Percentiles rank a stretch among this genome's conserved stretches.
These are phyloP conservation scores for Micractinium conductrix DNA, from an alignment of 139 green algal species.

Conservation along the genomic window DNA sequence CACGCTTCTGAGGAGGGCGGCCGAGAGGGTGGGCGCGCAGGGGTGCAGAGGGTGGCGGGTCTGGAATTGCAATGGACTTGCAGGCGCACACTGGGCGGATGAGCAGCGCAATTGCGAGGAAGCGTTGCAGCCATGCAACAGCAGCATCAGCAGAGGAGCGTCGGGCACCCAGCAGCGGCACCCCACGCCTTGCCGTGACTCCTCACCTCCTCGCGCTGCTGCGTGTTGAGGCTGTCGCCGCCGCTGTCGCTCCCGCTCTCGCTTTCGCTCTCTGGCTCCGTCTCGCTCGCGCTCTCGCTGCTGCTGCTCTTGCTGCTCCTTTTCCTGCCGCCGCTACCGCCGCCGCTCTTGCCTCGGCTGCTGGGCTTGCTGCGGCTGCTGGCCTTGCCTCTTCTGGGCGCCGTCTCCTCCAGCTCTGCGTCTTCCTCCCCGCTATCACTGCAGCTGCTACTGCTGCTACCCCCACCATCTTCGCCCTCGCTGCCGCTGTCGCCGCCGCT, in stretches of 20 bases:
- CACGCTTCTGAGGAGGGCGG: not conserved
- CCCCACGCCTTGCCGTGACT: not conserved
- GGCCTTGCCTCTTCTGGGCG: not conserved
- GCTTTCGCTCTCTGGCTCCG: too few species aligned
- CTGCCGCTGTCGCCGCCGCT: not conserved
- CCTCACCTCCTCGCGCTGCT: slow-evolving; percentile 9
- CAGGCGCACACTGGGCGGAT: too few species aligned
- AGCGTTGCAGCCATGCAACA: too few species aligned
- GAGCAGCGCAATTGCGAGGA: too few species aligned
- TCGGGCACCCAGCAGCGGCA: too few species aligned
- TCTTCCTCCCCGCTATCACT: not conserved
- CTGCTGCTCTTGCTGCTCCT: too few species aligned
- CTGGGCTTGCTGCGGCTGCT: not conserved
- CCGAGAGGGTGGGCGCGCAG: too few species aligned
- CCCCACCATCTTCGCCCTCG: not conserved
- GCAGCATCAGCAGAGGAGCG: too few species aligned
- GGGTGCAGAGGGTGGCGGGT: too few species aligned
- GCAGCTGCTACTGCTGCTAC: not conserved
- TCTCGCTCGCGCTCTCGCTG: too few species aligned
- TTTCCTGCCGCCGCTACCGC: not conserved
- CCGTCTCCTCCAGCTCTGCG: not conserved
- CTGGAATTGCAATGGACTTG: too few species aligned
- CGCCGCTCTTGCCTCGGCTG: not conserved
- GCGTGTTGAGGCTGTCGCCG: not conserved
- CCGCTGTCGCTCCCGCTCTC: slow-evolving; percentile 19